Percentiles rank a stretch among this genome's conserved stretches.
Evolutionary conservation across 169 alveolate genomes (phyloP).

Genomic region (Eimeria falciformis): DNA sequence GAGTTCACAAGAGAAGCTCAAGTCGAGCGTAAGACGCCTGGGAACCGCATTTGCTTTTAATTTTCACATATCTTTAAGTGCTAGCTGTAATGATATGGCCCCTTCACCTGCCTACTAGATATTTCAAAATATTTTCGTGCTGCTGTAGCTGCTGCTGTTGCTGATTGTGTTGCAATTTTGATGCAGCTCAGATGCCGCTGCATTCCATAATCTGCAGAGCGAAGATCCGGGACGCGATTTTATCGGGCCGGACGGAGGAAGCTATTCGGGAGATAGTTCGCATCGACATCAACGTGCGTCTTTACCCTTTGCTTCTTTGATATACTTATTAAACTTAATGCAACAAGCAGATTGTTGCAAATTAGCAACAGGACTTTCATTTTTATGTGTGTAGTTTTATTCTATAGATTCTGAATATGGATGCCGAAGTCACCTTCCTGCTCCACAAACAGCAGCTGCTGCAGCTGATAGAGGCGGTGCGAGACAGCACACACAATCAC

Average conservation of each 20-base stretch:
- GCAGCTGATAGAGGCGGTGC: slow-evolving; percentile 70
- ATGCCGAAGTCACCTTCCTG: slow-evolving; percentile 74
- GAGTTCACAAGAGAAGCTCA: slow-evolving; percentile 72
- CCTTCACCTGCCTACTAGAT: too few species aligned
- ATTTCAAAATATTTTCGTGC: too few species aligned
- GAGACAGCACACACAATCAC: too few species aligned
- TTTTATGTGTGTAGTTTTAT: not conserved
- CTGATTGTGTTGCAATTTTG: not conserved
- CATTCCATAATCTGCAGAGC: slow-evolving; percentile 69
- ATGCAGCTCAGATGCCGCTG: slow-evolving; percentile 79
- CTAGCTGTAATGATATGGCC: too few species aligned
- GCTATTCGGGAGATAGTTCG: slow-evolving; percentile 63
- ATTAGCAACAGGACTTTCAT: not conserved
- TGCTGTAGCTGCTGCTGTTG: slow-evolving; percentile 28
- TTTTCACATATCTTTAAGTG: too few species aligned
- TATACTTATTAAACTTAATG: not conserved
- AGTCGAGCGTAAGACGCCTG: slow-evolving; percentile 63
- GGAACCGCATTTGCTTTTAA: too few species aligned
- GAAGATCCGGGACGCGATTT: slow-evolving; percentile 76
- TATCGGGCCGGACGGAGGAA: slow-evolving; percentile 72
- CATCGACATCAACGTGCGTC: slow-evolving; percentile 58
- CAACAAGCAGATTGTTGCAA: not conserved
- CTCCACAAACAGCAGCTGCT: slow-evolving; percentile 77
- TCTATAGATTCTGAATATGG: slow-evolving; percentile 64
- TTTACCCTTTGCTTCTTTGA: not conserved